Evolutionary conservation across 2,329 filamentous ascomycete genomes (phyloP), one percentile per base, ranked within the genome.

Genomic region (Ambrosiella beaveri): DNA sequence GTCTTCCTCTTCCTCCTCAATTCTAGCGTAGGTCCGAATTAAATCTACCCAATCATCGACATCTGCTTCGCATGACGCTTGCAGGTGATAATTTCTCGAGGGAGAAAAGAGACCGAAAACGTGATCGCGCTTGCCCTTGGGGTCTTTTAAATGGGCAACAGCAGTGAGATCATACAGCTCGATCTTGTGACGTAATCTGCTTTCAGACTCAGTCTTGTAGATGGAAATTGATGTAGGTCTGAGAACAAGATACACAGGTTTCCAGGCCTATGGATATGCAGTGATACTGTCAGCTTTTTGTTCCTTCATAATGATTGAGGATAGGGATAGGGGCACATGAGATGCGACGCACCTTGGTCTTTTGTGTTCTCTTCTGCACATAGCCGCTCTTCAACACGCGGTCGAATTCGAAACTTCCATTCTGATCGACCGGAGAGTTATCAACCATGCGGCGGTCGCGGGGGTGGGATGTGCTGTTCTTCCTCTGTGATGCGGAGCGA

Each of bases 331-430:
- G 11, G 13, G n/a, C 15, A 19, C 39, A 40, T 41, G 8, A 13
- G 13, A 40, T 35, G 41, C 19, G 6, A 62, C 68, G 58, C 70
- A 89, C 88, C 83, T 94, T 95, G 61, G 91, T 97, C 74, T 91
- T 95, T 65, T 90, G 85, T 15, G 89, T 94, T 64, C 91, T 82
- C 71, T 95, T 95, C 66, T 86, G 79, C 44, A 95, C 82, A 64
- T 85, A 85, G 60, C 91, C 90, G 59, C 85, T 82, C 73, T 95
- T 97, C 69, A 97, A 79, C 58, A 97, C 87, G 55, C 89, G 84
- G 70, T 98, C 93, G 66, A 94, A 95, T 66, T 93, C 90, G 69
- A 95, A 98, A 70, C 88, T 93, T 62, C 93, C 93, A 70, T 95
- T 90, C 70, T 95, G 85, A 67, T 91, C 95, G 63, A 97, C 88